phyloP scores from a whole-genome alignment of 148 eudicot species.

The Fagopyrum esculentum region DNA sequence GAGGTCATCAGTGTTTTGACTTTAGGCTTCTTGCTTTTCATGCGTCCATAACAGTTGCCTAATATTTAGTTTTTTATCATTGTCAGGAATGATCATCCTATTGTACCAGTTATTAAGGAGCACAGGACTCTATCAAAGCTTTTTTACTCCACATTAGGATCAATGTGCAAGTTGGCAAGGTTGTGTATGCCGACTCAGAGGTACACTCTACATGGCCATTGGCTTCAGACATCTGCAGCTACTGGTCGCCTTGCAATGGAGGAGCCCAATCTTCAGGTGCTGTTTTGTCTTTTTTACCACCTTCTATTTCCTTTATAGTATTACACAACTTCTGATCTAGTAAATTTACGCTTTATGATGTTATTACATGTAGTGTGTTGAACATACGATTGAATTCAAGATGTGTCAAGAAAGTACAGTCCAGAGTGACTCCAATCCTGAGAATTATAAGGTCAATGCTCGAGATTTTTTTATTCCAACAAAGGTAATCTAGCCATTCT shows the following conservation, averaged over 20 bases:
- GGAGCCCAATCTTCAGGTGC: slow-evolving; percentile 97
- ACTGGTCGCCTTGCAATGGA: slow-evolving; percentile 97
- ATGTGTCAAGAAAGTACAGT: slow-evolving; percentile 35
- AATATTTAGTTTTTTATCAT: slow-evolving; percentile 32
- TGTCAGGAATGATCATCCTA: slow-evolving; percentile 88
- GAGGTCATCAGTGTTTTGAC: neutral
- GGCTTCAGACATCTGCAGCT: slow-evolving; percentile 99
- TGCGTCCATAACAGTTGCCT: neutral
- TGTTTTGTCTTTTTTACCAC: neutral
- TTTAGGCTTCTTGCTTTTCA: neutral
- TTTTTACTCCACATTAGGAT: slow-evolving; percentile 80
- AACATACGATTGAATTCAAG: slow-evolving; percentile 73
- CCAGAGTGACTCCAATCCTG: slow-evolving; percentile 30
- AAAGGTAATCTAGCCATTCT: slow-evolving; percentile 44
- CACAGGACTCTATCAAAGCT: slow-evolving; percentile 92
- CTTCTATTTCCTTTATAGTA: neutral
- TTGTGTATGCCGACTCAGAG: slow-evolving; percentile 71
- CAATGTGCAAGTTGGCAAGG: slow-evolving; percentile 78
- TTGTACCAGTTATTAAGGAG: slow-evolving; percentile 88
- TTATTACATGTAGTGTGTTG: slow-evolving; percentile 63
- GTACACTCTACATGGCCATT: slow-evolving; percentile 86
- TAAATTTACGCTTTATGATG: neutral
- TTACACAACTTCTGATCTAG: neutral
- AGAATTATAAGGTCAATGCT: slow-evolving; percentile 50
- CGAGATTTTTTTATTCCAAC: slow-evolving; percentile 84